Evolutionary conservation across 106 monocot genomes (phyloP).

Genomic region (Phalaenopsis aphrodite): DNA sequence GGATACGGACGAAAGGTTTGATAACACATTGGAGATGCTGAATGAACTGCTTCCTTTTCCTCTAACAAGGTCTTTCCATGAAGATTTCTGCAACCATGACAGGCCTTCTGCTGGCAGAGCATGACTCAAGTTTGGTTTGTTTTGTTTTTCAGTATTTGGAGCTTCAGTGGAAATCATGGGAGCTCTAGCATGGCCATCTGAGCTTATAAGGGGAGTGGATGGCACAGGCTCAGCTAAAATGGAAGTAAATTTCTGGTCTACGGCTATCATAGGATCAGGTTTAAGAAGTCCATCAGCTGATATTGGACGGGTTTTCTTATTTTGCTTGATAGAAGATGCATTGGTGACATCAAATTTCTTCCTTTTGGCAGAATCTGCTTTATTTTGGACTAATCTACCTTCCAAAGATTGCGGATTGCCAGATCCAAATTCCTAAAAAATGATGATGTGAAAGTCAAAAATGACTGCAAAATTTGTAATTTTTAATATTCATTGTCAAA

Average conservation of each 20-base stretch:
- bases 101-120: slow-evolving; percentile 13
- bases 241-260: slow-evolving; percentile 3
- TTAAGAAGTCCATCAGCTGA: slow-evolving; percentile 5
- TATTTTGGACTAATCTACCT: slow-evolving; percentile 2
- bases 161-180: too few relatives aligned
- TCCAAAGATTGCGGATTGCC: slow-evolving; percentile 9
- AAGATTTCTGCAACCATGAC: slow-evolving; percentile 73
- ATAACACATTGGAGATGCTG: slow-evolving; percentile 45
- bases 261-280: slow-evolving; percentile 13
- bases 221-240: not conserved
- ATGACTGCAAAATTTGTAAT: too few relatives aligned
- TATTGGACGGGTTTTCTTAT: slow-evolving; percentile 8
- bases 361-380: slow-evolving; percentile 18
- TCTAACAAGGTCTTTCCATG: slow-evolving; percentile 80
- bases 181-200: not conserved
- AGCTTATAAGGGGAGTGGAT: not conserved
- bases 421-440: slow-evolving; percentile 26
- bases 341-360: slow-evolving; percentile 18
- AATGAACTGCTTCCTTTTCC: slow-evolving; percentile 26
- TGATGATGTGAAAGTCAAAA: not conserved
- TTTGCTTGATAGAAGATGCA: slow-evolving; percentile 14
- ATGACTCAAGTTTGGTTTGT: not conserved
- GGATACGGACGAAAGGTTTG: not conserved
- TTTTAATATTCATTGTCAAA: too few relatives aligned
- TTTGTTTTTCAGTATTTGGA: too few relatives aligned